A percentile compares a stretch with the other conserved stretches of the same genome.
These are phyloP conservation scores for Coniochaeta ligniaria DNA, from an alignment of 2,329 filamentous ascomycete species.

Conservation along the genomic window DNA sequence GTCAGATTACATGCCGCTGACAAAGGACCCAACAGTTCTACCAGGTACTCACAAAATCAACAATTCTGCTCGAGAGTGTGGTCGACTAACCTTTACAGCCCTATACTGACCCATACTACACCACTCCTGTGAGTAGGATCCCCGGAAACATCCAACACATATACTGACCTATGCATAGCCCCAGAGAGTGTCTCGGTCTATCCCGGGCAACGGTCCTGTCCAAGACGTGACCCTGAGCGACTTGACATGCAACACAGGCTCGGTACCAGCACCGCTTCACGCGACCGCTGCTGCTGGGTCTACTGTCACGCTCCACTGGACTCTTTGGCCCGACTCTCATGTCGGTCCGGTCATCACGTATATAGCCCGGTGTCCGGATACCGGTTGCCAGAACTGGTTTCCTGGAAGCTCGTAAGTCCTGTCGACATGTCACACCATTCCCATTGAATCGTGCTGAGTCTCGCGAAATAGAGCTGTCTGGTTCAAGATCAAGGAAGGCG, in stretches of 20 bases:
- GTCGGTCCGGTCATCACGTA: constrained; percentile 51
- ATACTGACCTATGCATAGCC: no score
- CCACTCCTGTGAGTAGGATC: constrained; percentile 9
- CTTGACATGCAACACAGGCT: constrained; percentile 45
- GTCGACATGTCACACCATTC: not conserved
- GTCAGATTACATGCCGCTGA: constrained; percentile 6
- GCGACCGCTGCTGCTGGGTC: constrained; percentile 46
- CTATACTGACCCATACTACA: constrained; percentile 34
- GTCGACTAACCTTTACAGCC: constrained; percentile 21
- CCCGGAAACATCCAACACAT: no score
- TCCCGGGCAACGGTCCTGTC: constrained; percentile 52
- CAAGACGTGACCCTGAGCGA: constrained; percentile 44
- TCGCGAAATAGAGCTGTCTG: constrained; percentile 33
- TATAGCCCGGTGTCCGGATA: constrained; percentile 50
- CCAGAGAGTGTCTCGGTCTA: constrained; percentile 46
- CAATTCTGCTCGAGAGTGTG: not conserved
- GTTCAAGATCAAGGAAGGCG: constrained; percentile 47
- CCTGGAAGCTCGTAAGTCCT: constrained; percentile 31
- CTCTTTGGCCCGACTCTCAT: constrained; percentile 41
- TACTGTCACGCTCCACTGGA: constrained; percentile 47
- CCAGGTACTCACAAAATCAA: constrained; percentile 14
- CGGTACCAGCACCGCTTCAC: constrained; percentile 44
- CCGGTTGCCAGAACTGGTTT: constrained; percentile 40
- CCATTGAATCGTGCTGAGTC: constrained; percentile 5
- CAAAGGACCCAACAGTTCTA: constrained; percentile 19